Conservation (phyloP, 345 rosid genomes). For the Euphorbia lathyris region DNA sequence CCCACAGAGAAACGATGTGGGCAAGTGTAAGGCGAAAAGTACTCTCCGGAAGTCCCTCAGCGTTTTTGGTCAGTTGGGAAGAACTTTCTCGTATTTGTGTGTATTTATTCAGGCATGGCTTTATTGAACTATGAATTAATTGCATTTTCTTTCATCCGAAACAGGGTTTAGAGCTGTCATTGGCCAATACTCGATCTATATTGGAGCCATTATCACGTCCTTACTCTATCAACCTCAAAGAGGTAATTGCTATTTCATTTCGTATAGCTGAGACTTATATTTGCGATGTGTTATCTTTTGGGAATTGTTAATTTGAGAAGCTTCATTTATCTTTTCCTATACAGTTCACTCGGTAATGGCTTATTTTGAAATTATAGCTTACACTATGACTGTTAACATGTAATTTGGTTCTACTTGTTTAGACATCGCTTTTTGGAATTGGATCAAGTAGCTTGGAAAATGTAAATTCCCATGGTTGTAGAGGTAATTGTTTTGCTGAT, state of each 20-base stretch:
- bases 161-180: constrained; percentile 26
- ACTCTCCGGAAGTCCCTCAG: constrained; percentile 16
- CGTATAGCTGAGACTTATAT: neutral
- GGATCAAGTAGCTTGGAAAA: constrained; percentile 18
- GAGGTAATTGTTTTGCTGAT: constrained; percentile 22
- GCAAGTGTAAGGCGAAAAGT: constrained; percentile 26
- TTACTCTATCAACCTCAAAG: constrained; percentile 20
- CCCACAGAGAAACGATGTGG: constrained; percentile 25
- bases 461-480: constrained; percentile 14
- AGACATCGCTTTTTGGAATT: constrained; percentile 26
- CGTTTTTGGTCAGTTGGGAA: constrained; percentile 28
- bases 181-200: constrained; percentile 12
- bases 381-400: no score
- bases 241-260: constrained; percentile 13
- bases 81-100: neutral
- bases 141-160: neutral
- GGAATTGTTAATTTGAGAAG: neutral
- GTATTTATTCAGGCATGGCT: neutral
- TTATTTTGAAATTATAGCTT: neutral
- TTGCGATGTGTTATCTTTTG: neutral
- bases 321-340: neutral
- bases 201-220: constrained; percentile 13
- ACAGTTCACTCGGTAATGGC: no score
- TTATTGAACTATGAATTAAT: neutral
- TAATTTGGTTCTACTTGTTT: neutral